Evolutionary conservation across 2,329 filamentous ascomycete genomes (phyloP), one percentile per base, ranked within the genome.

Genomic region (Samsoniella hepiali): DNA sequence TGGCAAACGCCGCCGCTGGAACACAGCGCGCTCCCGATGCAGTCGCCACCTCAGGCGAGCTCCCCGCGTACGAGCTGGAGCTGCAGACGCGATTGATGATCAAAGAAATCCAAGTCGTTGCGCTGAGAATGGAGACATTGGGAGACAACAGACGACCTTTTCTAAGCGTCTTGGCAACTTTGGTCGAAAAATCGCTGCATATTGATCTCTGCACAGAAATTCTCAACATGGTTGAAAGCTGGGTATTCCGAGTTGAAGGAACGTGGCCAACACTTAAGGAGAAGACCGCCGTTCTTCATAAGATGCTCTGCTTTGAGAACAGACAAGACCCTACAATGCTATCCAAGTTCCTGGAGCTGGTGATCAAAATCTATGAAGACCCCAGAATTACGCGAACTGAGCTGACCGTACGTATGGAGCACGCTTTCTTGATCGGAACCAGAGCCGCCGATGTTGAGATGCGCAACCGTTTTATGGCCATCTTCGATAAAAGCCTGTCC

Each of bases 251-350:
- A 68, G 95, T 92, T 0, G 93, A 92, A 64, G 95, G 97, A 67
- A 95, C 93, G 2, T 97, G 95, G 84, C 95, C 95, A 0, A 99
- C 95, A 0, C 83, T 99, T 1, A 99, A 99, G 75, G 96, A 99
- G 77, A 99, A 99, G 80, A 98, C 94, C 0, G 96, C 96, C 1
- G 95, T 99, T 1, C 79, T 99, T n/a, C 93, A 96, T 71, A 99
- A 99, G 78, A 99, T 99, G 95, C 80, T 98, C 17, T 88, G 93
- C 0, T 99, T 99, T 69, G 95, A 99, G 76, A 87, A 91, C 63
- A 86, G 95, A 45, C 79, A 84, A 34, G 94, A 98, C 72, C 86
- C 88, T 38, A 92, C 89, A 0, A 88, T 99, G 78, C 82, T 99
- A 63, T 93, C 89, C 68, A 94, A 94, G 72, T 99, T 98, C 79